Evolutionary conservation across 306 rosid genomes (phyloP).

Genomic region (Acacia crassicarpa): DNA sequence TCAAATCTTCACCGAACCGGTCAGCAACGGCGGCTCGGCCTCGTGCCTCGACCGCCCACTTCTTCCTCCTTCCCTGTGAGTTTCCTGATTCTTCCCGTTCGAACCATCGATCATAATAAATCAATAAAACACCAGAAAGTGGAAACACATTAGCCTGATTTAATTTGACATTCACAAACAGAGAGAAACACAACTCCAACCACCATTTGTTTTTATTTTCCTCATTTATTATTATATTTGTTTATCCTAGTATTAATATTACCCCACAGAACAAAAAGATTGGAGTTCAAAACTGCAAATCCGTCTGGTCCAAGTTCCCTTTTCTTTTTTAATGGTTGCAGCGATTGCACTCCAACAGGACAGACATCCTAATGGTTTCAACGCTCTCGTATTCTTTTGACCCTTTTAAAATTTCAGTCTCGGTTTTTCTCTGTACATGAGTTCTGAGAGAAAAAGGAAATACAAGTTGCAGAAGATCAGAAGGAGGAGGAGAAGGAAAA

Average conservation of each 20-base stretch:
- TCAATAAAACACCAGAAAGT: constrained; percentile 26
- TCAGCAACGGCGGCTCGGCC: constrained; percentile 52
- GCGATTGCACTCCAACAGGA: constrained; percentile 21
- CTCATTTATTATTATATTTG: neutral
- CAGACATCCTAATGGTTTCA: constrained; percentile 26
- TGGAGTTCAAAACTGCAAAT: neutral
- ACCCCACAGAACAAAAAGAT: neutral
- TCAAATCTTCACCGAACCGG: constrained; percentile 26
- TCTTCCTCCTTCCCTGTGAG: constrained; percentile 10
- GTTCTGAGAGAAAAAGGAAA: constrained; percentile 26
- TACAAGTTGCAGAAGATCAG: neutral
- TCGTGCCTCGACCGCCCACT: constrained; percentile 24
- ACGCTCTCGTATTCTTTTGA: neutral
- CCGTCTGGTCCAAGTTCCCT: constrained; percentile 15
- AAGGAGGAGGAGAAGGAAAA: neutral
- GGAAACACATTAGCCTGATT: constrained; percentile 17
- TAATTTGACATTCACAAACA: constrained; percentile 30
- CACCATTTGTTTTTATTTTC: neutral
- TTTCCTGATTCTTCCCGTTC: neutral
- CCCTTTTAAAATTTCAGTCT: neutral
- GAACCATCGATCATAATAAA: neutral
- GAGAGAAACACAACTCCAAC: neutral
- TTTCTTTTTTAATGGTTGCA: constrained; percentile 18
- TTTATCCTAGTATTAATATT: neutral
- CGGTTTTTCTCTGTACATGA: constrained; percentile 2